Percentiles rank a stretch among this genome's conserved stretches.
Conservation (phyloP, 805 yeast genomes). For the Cyberlindnera xylosilytica region DNA sequence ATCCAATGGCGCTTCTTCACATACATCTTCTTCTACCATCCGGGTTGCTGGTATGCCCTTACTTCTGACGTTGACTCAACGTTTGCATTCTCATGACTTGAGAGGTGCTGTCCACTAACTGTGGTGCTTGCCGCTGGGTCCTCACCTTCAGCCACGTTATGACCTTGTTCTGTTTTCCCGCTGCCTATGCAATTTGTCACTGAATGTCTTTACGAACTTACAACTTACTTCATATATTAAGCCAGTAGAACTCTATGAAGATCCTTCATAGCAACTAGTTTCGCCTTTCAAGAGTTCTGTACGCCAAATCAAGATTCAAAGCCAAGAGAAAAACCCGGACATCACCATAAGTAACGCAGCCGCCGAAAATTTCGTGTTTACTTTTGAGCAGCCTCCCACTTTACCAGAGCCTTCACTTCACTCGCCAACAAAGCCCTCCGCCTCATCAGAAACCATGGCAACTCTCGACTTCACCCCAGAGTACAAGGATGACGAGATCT, state of each 20-base stretch:
- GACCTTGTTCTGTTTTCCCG: not conserved
- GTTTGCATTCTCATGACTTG: not conserved
- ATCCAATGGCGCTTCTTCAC: not conserved
- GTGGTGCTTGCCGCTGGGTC: no score
- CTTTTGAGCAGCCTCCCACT: not conserved
- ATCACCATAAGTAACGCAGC: not conserved
- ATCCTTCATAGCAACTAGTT: no score
- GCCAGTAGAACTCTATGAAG: no score
- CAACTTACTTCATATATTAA: no score
- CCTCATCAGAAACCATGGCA: conserved; percentile 32
- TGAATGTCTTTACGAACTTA: conserved; percentile 6
- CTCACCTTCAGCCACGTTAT: no score
- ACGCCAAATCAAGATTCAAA: no score
- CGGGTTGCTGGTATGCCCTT: no score
- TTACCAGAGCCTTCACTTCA: not conserved
- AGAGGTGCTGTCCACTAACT: no score
- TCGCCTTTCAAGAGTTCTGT: no score
- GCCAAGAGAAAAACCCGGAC: conserved; percentile 8
- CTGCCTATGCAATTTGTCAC: not conserved
- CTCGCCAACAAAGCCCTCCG: no score
- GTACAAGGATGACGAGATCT: conserved; percentile 45
- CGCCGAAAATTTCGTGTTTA: conserved; percentile 3
- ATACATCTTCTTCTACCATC: no score
- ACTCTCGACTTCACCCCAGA: conserved; percentile 36
- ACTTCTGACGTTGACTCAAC: not conserved